A percentile compares a stretch with the other conserved stretches of the same genome.
Conservation (phyloP, 2,329 filamentous ascomycete genomes). For the Penicillium sumatraense region DNA sequence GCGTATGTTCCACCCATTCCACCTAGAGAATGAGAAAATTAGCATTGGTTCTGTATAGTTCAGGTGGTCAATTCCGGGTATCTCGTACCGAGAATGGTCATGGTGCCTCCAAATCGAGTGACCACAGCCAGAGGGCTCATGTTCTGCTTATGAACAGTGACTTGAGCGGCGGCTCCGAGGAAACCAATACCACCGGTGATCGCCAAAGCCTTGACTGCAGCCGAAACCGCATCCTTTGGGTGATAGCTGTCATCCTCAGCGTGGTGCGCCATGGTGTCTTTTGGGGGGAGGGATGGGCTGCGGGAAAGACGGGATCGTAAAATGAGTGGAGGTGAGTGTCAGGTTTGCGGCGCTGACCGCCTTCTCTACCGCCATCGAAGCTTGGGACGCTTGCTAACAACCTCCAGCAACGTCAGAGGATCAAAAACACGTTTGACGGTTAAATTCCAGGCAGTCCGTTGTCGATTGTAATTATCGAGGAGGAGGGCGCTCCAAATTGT, state of each 20-base stretch:
- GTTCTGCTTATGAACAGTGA: constrained; percentile 82
- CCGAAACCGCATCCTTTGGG: constrained; percentile 74
- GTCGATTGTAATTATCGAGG: neutral
- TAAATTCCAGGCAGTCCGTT: neutral
- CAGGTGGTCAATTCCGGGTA: constrained; percentile 12
- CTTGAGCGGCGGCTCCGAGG: constrained; percentile 78
- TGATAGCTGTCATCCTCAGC: constrained; percentile 63
- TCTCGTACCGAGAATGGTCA: constrained; percentile 67
- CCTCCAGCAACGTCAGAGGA: neutral
- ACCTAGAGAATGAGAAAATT: constrained; percentile 52
- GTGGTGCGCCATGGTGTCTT: constrained; percentile 53
- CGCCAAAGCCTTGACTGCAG: constrained; percentile 66
- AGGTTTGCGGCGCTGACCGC: constrained; percentile 32
- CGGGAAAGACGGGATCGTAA: constrained; percentile 29
- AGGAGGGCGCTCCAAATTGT: neutral
- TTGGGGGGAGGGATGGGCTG: constrained; percentile 31
- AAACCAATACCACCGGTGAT: constrained; percentile 71
- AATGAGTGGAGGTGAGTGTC: constrained; percentile 10
- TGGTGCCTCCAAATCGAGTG: constrained; percentile 75
- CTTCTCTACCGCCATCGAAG: constrained; percentile 14
- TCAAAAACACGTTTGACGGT: neutral
- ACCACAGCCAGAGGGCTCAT: constrained; percentile 80
- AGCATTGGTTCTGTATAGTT: constrained; percentile 10
- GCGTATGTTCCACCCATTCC: constrained; percentile 75
- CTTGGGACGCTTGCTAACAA: constrained; percentile 8